Conservation (phyloP, 768 basidiomycete species). For the Lentinula aciculospora region DNA sequence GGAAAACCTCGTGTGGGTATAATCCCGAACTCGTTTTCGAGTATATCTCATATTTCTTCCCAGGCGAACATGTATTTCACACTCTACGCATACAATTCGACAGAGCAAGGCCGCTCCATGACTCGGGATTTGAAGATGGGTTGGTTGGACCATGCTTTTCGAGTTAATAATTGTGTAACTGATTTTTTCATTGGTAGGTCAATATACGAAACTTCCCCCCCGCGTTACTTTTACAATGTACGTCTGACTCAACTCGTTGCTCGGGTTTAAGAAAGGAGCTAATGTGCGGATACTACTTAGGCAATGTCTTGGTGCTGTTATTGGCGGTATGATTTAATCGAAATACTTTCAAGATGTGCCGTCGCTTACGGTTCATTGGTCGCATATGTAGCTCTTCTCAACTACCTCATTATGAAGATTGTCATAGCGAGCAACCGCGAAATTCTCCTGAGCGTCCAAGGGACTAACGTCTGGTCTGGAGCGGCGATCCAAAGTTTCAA, state of each 20-base stretch:
- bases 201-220: slow-evolving; percentile 11
- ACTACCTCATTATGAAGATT: slow-evolving; percentile 49
- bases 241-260: background rate
- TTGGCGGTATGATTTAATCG: slow-evolving; percentile 25
- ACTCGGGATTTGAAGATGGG: slow-evolving; percentile 14
- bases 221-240: slow-evolving; percentile 7
- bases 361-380: background rate
- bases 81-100: slow-evolving; percentile 9
- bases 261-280: background rate
- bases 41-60: too few relatives aligned
- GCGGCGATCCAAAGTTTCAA: slow-evolving; percentile 11
- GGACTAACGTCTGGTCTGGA: slow-evolving; percentile 44
- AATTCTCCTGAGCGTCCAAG: slow-evolving; percentile 48
- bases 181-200: background rate
- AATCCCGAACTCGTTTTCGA: background rate
- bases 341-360: background rate
- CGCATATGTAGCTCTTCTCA: background rate
- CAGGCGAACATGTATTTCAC: slow-evolving; percentile 10
- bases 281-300: background rate
- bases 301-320: slow-evolving; percentile 28
- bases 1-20: slow-evolving; percentile 2
- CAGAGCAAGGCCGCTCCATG: slow-evolving; percentile 15
- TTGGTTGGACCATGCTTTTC: slow-evolving; percentile 8
- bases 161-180: too few relatives aligned
- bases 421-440: slow-evolving; percentile 47